Base-by-base conservation (phyloP, 2,329 filamentous ascomycete species). In the Alternaria tenuissima region DNA sequence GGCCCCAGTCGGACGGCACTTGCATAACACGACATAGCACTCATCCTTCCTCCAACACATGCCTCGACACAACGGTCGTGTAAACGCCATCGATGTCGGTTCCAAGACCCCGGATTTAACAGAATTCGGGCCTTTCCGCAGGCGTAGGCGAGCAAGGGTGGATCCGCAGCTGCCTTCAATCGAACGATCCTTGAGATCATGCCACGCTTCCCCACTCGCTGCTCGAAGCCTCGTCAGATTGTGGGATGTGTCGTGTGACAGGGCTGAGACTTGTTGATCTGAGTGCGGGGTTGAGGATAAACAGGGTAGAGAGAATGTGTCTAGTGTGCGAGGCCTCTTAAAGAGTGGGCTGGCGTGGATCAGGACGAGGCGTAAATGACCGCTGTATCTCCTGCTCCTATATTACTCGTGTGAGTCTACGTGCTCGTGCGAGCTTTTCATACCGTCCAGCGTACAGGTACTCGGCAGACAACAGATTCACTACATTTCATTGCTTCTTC, bases 191-290 rank as follows among this genome's bases (percentile, higher is more conserved):
- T 41, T 32, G n/a, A 20, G 49, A 18, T 20, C 43, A 43, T 38
- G 34, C 9, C 18, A 41, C 36, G 26, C 12, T 30, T 41, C 32
- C 26, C 16, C 34, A 26, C 53, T 24, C 18, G 44, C 26, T 32
- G 16, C 34, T 34, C 2, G 12, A 43, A 8, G 39, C 41, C 34
- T 22, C 26, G 26, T 44, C 16, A 59, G 38, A 49, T 41, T 42
- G 51, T 42, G 52, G 51, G 49, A 18, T 32, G 62, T 58, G 58
- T 30, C 30, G 60, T 67, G 58, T 32, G 9, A 64, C 63, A 32
- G 18, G 47, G 43, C 49, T 67, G 65, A 67, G 65, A 67, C 65
- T 57, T 65, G 57, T 63, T 67, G 60, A 39, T 49, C 30, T 16
- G 18, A 14, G 24, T 16, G 41, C 18, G 36, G 48, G n/a, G 32